These are phyloP conservation scores for Syzygium jambos DNA, from an alignment of 345 rosid species.

Conservation along the genomic window DNA sequence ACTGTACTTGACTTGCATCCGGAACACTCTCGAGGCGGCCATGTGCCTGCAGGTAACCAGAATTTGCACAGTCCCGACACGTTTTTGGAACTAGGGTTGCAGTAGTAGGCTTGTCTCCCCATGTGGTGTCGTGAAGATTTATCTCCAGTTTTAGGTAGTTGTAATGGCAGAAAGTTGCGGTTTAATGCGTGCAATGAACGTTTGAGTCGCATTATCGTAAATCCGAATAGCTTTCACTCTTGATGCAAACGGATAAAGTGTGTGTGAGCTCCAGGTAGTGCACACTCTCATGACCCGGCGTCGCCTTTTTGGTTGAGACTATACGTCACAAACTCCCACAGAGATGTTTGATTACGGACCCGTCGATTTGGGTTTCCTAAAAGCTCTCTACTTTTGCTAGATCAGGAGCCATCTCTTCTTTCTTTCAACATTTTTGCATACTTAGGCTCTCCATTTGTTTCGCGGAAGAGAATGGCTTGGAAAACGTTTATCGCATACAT, in stretches of 20 bases:
- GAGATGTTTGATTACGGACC: not conserved
- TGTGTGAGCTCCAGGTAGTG: not conserved
- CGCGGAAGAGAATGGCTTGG: too few species aligned
- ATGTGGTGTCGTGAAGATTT: not conserved
- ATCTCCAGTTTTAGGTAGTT: accelerated
- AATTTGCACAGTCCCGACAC: not conserved
- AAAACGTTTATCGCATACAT: too few species aligned
- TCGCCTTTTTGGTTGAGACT: accelerated
- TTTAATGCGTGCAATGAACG: not conserved
- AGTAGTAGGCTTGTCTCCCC: not conserved
- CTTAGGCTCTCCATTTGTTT: too few species aligned
- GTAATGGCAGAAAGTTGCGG: not conserved
- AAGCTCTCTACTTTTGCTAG: not conserved
- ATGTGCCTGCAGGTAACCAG: conserved; percentile 79
- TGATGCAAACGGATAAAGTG: not conserved
- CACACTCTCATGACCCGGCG: not conserved
- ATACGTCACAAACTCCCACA: not conserved
- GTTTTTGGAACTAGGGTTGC: not conserved
- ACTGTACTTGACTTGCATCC: conserved; percentile 72
- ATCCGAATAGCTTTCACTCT: not conserved
- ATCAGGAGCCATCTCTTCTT: not conserved
- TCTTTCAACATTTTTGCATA: not conserved
- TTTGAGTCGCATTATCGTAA: not conserved
- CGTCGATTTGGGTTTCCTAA: accelerated
- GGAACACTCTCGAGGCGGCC: conserved; percentile 90